Evolutionary conservation across 75 land plant genomes (phyloP).

Genomic region (Sequoiadendron giganteum): DNA sequence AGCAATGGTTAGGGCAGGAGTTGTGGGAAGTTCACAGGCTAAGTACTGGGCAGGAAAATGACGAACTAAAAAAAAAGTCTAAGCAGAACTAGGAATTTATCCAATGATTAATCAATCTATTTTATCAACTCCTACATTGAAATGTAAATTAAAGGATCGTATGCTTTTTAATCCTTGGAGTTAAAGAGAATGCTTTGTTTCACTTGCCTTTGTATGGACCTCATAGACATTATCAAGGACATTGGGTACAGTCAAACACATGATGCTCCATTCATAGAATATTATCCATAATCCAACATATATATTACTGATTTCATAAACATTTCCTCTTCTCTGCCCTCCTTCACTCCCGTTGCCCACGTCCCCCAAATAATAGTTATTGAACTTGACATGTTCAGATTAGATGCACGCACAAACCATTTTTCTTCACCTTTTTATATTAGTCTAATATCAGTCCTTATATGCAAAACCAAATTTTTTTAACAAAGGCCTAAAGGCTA

Average conservation of each 20-base stretch:
- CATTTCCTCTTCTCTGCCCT: neutral
- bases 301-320: neutral
- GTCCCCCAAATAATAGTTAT: neutral
- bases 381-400: neutral
- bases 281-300: neutral
- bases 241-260: neutral
- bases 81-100: neutral
- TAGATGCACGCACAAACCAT: neutral
- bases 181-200: neutral
- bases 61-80: neutral
- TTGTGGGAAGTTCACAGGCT: too few relatives aligned
- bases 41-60: neutral
- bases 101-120: neutral
- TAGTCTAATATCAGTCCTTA: neutral
- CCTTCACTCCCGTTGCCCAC: neutral
- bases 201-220: neutral
- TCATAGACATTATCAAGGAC: neutral
- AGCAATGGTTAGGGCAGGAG: neutral
- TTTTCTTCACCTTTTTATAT: neutral
- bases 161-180: neutral
- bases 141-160: neutral
- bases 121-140: neutral
- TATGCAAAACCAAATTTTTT: neutral
- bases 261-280: neutral
- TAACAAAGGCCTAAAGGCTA: neutral